Evolutionary conservation across 1,139 yeast genomes (phyloP), one percentile per base, ranked within the genome.

Genomic region (Nakaseomyces kungkrabaensis): DNA sequence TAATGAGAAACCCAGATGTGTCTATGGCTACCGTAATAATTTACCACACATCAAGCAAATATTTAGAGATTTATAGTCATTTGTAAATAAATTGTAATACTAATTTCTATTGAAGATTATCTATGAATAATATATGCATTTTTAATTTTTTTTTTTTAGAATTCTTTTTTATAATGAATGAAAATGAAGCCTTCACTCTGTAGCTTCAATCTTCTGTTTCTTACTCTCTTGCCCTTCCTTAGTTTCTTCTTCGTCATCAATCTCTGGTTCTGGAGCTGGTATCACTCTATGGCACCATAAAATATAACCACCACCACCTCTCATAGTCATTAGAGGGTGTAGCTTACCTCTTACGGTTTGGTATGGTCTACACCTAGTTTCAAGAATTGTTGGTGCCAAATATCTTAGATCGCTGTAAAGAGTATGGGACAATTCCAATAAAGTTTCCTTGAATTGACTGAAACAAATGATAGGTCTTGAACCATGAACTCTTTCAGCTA

Each of bases 331-430:
- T 53, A 82, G 68, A 0, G 99, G 99, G 66, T 94, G 98, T 65
- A 92, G 73, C 64, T 95, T 81, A 6, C 98, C 98, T 10, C 95
- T 89, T 31, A 92, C 79, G 4, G 97, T 89, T 68, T 92, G 99
- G 64, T 85, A 88, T 47, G 83, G 84, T 55, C 97, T 78, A 7
- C 86, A 95, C 52, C 88, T 74, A 0, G 95, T 79, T 65, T 90
- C 97, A 53, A 78, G 74, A 31, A 94, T 80, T 3, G 89, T 78
- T 4, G 97, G 96, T 0, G 95, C 94, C 58, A 92, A 72, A 9
- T 87, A 77, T 48, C 90, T 73, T 55, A 78, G 74, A 58, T 88
- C 95, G 43, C 72, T 71, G 54, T 79, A 74, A 47, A 89, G 72
- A 11, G 72, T 72, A 61, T 88, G 89, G 50, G 87, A 85, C 10